Base-by-base conservation (phyloP, 2,329 filamentous ascomycete genomes). In the Didymella segeticola region DNA sequence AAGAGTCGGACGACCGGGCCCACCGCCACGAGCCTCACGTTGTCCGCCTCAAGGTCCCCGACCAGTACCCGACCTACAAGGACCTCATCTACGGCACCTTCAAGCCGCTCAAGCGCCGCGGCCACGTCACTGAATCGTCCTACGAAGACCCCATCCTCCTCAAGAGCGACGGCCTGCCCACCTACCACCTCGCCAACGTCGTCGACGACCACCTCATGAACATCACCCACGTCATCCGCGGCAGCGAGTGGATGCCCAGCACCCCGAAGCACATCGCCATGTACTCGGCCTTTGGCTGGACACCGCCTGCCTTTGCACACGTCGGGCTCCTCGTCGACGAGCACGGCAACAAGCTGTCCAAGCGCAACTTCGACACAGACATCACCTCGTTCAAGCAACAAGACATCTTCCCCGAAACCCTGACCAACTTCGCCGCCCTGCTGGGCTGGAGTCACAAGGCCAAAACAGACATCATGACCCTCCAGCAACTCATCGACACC, bases 151-250 rank as follows among this genome's bases (percentile, higher is more conserved):
- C 92, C 17, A 90, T 99, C 56, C 80, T 99, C 33, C 79, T 97
- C 56, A 99, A 99, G 75, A 88, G 87, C 0, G 95, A 99, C 71
- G 93, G 92, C 0, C 89, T 89, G 60, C 95, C 95, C 0, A 99
- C 96, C 0, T 99, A 99, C 69, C 95, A 99, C 74, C 88, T 99
- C 57, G 95, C 95, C 4, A 99, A 98, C 69, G 93, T 99, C 8
- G 88, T 99, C 4, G 95, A 99, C 69, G 95, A 99, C 69, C 91
- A 97, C 73, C 80, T 89, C 56, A 99, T 99, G 95, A 79, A 90
- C 55, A 96, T 99, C 62, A 97, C 93, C 0, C 93, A 98, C 74
- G 95, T 99, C 12, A 90, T 99, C 53, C 87, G 95, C 34, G 95
- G 93, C 47, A 88, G 89, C 82, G 95, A 99, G 83, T 99, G 95